Base-by-base conservation (phyloP, 805 yeast genomes). In the Blastobotrys terrestris region DNA sequence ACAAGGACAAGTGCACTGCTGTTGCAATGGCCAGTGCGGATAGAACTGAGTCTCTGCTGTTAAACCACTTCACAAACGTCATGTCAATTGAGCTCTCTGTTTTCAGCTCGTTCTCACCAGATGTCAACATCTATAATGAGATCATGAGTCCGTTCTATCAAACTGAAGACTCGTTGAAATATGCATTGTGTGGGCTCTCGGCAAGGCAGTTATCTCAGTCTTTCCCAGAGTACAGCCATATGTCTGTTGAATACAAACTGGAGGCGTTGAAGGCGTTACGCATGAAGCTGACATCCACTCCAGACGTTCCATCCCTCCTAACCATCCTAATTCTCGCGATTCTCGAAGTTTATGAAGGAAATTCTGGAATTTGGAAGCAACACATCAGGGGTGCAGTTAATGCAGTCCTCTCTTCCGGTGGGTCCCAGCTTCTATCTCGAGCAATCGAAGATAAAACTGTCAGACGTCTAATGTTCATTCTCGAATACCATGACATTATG, bases 181-280 rank as follows among this genome's bases (percentile, higher is more conserved):
- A 42, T 18, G 60, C 60, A 31, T 39, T 55, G 7, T 57, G 60
- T 39, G 55, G 53, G 8, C 35, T 57, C 11, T 35, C 60, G 8
- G 60, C 60, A 20, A 44, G 35, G 7, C 44, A 55, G 31, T 35
- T 57, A 44, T 21, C 53, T 14, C 35, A 35, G 21, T 26, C 21
- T 16, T 39, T 44, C 49, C 52, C 56, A 2, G 49, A 44, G 8
- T 53, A 52, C 26, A 46, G 15, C 15, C 19, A 49, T 3, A 26
- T 44, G 21, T 31, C 56, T 2, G 46, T 46, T 16, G 39, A 48
- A 16, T 56, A 54, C 52, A 55, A 55, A 35, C 55, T 46, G 1
- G 46, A 49, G 8, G 60, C 60, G 2, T 21, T 57, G 39, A 18
- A 48, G 22, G 43, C 20, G 21, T 51, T 55, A 7, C 31, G 56